A percentile compares a stretch with the other conserved stretches of the same genome.
Conservation (phyloP, 257 asterid species). For the Cynanchum wilfordii region DNA sequence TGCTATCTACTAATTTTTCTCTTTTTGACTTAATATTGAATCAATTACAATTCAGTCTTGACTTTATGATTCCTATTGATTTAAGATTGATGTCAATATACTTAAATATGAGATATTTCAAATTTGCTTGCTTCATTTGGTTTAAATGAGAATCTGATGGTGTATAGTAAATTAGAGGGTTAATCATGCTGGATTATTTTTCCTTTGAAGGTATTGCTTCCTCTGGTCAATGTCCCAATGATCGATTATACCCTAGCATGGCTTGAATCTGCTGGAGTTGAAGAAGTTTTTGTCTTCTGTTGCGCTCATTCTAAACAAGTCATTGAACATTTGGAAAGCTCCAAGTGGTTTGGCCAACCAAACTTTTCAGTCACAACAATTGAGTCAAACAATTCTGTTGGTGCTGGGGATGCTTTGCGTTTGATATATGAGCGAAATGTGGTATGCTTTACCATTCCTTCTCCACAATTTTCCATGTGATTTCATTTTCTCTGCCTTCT, state of each 20-base stretch:
- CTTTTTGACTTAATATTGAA: no score
- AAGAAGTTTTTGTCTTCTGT: slow-evolving; percentile 91
- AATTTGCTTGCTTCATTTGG: background rate
- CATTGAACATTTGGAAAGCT: slow-evolving; percentile 57
- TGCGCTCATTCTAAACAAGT: slow-evolving; percentile 96
- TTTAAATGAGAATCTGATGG: background rate
- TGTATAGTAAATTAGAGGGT: background rate
- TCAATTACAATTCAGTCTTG: no score
- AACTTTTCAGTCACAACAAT: slow-evolving; percentile 65
- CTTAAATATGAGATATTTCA: background rate
- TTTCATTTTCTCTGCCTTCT: background rate
- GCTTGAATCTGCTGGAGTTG: slow-evolving; percentile 97
- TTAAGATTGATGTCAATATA: no score
- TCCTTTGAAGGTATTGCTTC: slow-evolving; percentile 60
- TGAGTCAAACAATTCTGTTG: slow-evolving; percentile 71
- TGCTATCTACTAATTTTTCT: no score
- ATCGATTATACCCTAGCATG: slow-evolving; percentile 89
- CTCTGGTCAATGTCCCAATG: slow-evolving; percentile 90
- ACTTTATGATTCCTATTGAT: no score
- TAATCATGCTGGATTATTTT: background rate
- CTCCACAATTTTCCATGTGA: slow-evolving; percentile 5
- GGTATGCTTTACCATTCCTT: slow-evolving; percentile 40
- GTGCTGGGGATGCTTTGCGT: slow-evolving; percentile 96
- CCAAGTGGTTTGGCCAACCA: slow-evolving; percentile 71
- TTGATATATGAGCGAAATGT: slow-evolving; percentile 73